Base-by-base conservation (phyloP, 129 eudicot species). In the Arctium minus region DNA sequence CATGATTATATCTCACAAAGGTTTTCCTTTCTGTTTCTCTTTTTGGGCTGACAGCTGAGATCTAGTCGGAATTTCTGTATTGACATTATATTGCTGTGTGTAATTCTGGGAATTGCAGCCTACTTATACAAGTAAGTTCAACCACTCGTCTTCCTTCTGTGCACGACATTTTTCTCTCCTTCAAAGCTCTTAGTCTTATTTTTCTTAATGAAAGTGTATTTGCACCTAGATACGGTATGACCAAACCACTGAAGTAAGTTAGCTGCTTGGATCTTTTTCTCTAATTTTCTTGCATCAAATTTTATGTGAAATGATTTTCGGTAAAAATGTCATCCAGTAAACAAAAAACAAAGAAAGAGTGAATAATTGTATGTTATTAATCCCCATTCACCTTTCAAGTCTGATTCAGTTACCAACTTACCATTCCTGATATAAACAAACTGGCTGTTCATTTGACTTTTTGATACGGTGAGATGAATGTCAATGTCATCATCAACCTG, bases 51-150 rank as follows among this genome's bases (percentile, higher is more conserved):
- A 33, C 97, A 92, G 97, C 88, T 92, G 92, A 89, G 97, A 75
- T 92, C 97, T 29, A 92, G 97, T 85, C 87, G 93, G 64, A 92
- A 92, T 78, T 92, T 92, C 82, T 92, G 97, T 83, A 90, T 92
- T 30, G 97, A 92, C 76, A 90, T 92, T 68, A 85, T 92, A 84
- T 83, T 92, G 83, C 74, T 92, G 83, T 92, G 97, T 71, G 83
- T 92, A 44, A 90, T 90, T 86, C 83, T 92, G 79, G 97, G 94
- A 69, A 92, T 92, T 73, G 94, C 97, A n/a, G 94, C 94, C 71
- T 92, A 92, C 73, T 83, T 90, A 71, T 92, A 92, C 94, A 92
- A 92, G 97, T 90, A 89, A 92, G 94, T 65, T 79, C 32, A 36
- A 36, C 4, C 4, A 11, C 56, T 12, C 13, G 33, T 18, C 68